phyloP scores from a whole-genome alignment of 495 filamentous ascomycete species.

The Letharia lupina region DNA sequence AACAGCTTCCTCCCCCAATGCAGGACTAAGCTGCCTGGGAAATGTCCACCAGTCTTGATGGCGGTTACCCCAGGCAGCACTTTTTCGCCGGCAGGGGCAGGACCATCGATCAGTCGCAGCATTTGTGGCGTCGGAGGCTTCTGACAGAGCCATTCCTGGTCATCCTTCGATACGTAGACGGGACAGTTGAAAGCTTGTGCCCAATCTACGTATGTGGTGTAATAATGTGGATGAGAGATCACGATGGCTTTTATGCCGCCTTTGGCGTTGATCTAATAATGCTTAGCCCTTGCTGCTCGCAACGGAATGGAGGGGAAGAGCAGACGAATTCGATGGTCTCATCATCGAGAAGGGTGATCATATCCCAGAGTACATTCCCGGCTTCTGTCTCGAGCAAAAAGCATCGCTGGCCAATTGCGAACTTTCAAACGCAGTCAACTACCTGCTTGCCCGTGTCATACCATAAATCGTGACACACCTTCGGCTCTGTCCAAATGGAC shows the following conservation, averaged over 20 bases:
- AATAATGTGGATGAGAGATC: constrained; percentile 75
- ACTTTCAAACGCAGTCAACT: constrained; percentile 17
- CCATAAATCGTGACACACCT: constrained; percentile 23
- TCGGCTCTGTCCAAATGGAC: constrained; percentile 51
- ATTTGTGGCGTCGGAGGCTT: constrained; percentile 22
- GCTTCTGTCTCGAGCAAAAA: constrained; percentile 50
- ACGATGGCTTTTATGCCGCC: constrained; percentile 58
- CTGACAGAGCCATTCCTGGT: constrained; percentile 51
- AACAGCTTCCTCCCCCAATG: constrained; percentile 51
- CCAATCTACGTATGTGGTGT: constrained; percentile 62
- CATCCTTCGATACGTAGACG: constrained; percentile 54
- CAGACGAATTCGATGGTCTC: constrained; percentile 44
- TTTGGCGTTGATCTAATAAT: constrained; percentile 11
- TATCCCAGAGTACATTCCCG: constrained; percentile 71
- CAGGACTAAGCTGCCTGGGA: constrained; percentile 58
- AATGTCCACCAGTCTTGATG: constrained; percentile 66
- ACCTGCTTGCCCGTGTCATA: background rate
- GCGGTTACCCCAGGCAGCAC: constrained; percentile 48
- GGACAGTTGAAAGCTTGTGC: constrained; percentile 52
- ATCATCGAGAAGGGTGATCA: constrained; percentile 55
- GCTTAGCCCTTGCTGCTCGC: too few species aligned
- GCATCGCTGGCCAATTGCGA: constrained; percentile 65
- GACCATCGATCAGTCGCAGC: constrained; percentile 18
- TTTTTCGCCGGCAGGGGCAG: constrained; percentile 27
- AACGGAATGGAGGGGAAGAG: constrained; percentile 15